Conservation (phyloP, 495 filamentous ascomycete genomes). For the Usnea hakonensis region DNA sequence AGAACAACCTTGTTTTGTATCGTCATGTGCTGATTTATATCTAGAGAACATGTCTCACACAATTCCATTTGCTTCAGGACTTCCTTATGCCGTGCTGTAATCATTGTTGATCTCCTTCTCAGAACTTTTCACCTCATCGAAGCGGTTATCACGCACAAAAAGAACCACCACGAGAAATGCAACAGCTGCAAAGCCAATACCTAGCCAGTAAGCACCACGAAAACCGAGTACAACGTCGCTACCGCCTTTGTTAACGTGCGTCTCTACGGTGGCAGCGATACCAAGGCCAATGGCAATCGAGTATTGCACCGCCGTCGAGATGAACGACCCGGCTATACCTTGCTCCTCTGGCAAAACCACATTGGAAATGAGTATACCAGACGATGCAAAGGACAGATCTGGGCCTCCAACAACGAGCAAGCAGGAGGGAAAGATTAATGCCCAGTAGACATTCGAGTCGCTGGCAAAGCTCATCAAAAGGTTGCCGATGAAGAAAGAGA, state of each 20-base stretch:
- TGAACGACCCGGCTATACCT: constrained; percentile 52
- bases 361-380: constrained; percentile 52
- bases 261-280: constrained; percentile 53
- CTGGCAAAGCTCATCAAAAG: constrained; percentile 37
- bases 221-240: constrained; percentile 44
- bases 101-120: not conserved
- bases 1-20: no score
- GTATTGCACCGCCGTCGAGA: constrained; percentile 56
- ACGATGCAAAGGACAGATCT: constrained; percentile 55
- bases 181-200: constrained; percentile 22
- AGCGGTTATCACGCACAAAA: constrained; percentile 23
- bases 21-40: not conserved
- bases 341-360: constrained; percentile 51
- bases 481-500: constrained; percentile 39
- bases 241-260: constrained; percentile 38
- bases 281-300: constrained; percentile 53
- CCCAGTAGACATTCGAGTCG: constrained; percentile 50
- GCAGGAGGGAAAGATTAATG: constrained; percentile 47
- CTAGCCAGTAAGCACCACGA: constrained; percentile 45
- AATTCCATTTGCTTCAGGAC: not conserved
- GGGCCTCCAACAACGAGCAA: constrained; percentile 55
- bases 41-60: not conserved
- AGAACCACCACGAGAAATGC: constrained; percentile 23
- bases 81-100: not conserved
- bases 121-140: constrained; percentile 7